phyloP scores from a whole-genome alignment of 176 grass and related monocot genomes.

The Paspalum notatum region DNA sequence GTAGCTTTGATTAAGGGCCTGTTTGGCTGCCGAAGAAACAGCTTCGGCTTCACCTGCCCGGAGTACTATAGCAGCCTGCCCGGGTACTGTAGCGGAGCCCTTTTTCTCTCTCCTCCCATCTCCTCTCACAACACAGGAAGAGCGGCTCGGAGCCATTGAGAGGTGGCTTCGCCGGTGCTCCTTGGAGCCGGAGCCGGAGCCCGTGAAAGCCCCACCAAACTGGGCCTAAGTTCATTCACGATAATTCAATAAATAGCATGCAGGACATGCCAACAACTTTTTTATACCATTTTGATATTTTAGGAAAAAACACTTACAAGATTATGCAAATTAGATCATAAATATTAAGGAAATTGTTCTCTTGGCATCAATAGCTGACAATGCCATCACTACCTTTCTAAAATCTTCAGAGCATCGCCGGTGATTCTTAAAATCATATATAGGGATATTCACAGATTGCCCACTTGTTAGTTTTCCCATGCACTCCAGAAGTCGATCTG shows the following conservation, averaged over 20 bases:
- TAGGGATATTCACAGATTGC: constrained; percentile 70
- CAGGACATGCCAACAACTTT: neutral
- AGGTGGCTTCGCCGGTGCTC: no score
- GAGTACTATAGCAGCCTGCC: no score
- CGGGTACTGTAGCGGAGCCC: no score
- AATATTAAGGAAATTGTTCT: neutral
- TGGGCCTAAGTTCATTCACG: neutral
- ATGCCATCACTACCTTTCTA: constrained; percentile 48
- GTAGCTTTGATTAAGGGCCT: neutral
- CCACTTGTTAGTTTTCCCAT: constrained; percentile 80
- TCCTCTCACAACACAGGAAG: no score
- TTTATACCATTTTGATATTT: constrained; percentile 15
- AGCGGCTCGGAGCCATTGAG: no score
- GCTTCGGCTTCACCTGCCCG: no score
- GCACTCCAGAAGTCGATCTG: constrained; percentile 73
- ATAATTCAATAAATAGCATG: constrained; percentile 4
- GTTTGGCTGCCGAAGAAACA: no score
- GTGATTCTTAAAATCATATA: constrained; percentile 95
- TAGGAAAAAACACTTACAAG: constrained; percentile 8
- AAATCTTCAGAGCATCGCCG: constrained; percentile 66
- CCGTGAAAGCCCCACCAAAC: no score
- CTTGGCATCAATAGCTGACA: constrained; percentile 26
- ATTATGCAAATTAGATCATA: constrained; percentile 17
- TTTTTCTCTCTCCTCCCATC: no score
- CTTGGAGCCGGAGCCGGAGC: no score